Conservation (phyloP, 1,284 basidiomycete species). For the Ceraceosorus guamensis region DNA sequence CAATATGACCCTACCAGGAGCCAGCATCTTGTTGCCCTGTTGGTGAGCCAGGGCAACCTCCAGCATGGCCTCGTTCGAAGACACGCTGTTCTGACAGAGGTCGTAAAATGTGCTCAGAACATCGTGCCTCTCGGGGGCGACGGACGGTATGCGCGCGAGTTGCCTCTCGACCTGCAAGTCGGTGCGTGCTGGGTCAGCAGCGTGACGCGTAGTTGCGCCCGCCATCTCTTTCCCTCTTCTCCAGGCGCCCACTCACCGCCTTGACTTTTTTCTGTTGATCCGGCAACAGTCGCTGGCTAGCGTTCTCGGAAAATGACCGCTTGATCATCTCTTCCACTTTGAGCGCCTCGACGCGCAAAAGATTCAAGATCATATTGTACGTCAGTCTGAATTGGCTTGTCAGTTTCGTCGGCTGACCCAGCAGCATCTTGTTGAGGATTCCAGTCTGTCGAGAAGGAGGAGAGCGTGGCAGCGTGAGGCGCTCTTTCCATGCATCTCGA, state of each 20-base stretch:
- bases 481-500: background rate
- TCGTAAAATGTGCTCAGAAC: conserved; percentile 77
- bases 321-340: conserved; percentile 99
- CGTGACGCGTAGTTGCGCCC: too few relatives aligned
- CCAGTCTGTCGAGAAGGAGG: conserved; percentile 55
- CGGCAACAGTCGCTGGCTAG: conserved; percentile 81
- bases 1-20: conserved; percentile 71
- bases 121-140: conserved; percentile 53
- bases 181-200: conserved; percentile 13
- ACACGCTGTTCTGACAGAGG: conserved; percentile 61
- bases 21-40: conserved; percentile 64
- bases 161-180: conserved; percentile 70
- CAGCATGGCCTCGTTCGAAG: conserved; percentile 62
- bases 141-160: conserved; percentile 61
- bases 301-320: conserved; percentile 95
- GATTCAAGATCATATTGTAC: conserved; percentile 98
- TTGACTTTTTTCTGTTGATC: conserved; percentile 80
- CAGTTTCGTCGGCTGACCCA: conserved; percentile 84
- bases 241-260: conserved; percentile 5
- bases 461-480: background rate
- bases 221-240: too few relatives aligned
- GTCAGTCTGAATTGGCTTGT: conserved; percentile 94
- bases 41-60: conserved; percentile 60
- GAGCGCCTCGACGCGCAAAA: conserved; percentile 90
- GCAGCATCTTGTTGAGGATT: conserved; percentile 78